A percentile compares a stretch with the other conserved stretches of the same genome.
Conservation (phyloP, 805 yeast genomes). For the Candida hungchunana region DNA sequence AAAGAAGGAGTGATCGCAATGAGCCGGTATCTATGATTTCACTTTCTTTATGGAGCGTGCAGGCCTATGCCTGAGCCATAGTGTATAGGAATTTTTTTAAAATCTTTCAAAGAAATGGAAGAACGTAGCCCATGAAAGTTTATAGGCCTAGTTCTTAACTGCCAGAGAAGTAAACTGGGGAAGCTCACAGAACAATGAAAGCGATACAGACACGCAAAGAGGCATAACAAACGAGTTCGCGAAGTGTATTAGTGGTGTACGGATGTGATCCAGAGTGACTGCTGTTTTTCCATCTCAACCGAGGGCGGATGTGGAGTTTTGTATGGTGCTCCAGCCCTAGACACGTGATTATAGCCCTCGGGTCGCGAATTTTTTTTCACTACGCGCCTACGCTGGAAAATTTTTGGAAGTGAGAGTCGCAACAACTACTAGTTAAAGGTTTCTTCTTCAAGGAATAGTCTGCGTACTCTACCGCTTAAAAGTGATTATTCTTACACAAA, state of each 20-base stretch:
- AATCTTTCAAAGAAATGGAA: too few species aligned
- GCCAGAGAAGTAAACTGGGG: too few species aligned
- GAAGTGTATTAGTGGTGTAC: slow-evolving; percentile 2
- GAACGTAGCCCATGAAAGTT: too few species aligned
- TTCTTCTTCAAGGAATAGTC: slow-evolving; percentile 65
- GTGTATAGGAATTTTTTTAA: too few species aligned
- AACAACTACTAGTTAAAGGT: not conserved
- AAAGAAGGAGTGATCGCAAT: slow-evolving; percentile 3
- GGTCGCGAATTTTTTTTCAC: not conserved
- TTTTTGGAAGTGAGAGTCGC: slow-evolving; percentile 9
- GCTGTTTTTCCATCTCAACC: slow-evolving; percentile 4
- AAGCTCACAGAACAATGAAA: too few species aligned
- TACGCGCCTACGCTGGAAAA: slow-evolving; percentile 11
- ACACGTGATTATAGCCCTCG: not conserved
- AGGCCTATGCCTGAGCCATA: too few species aligned
- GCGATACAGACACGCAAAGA: too few species aligned
- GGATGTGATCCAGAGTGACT: slow-evolving; percentile 11
- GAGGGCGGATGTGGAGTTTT: too few species aligned
- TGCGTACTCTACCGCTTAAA: slow-evolving; percentile 62
- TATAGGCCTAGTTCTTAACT: too few species aligned
- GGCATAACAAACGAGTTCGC: slow-evolving; percentile 4
- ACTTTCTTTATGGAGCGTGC: too few species aligned
- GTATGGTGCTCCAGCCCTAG: too few species aligned
- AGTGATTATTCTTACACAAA: slow-evolving; percentile 60
- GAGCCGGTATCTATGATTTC: too few species aligned